phyloP scores from a whole-genome alignment of 1,284 basidiomycete species.

The Pyrrhoderma noxium region DNA sequence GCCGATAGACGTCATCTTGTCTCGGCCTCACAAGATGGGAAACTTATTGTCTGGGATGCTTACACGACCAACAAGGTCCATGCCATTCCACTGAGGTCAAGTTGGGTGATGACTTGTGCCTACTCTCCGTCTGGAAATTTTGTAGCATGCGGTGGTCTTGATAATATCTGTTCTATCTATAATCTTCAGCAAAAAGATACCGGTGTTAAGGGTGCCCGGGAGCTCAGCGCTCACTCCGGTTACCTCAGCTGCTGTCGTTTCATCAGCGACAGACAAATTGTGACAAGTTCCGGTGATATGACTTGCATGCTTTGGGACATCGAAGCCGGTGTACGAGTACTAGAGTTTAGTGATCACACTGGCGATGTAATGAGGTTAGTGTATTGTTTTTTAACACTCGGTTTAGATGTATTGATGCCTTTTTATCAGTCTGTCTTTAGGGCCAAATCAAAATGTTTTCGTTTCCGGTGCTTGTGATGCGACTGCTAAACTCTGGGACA shows the following conservation, averaged over 20 bases:
- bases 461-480: constrained; percentile 99
- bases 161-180: constrained; percentile 99
- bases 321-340: constrained; percentile 89
- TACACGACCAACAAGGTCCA: constrained; percentile 99
- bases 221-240: constrained; percentile 94
- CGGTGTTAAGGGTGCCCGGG: constrained; percentile 75
- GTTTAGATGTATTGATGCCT: neutral
- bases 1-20: constrained; percentile 95
- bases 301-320: constrained; percentile 99
- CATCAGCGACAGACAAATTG: constrained; percentile 96
- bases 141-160: constrained; percentile 97
- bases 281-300: constrained; percentile 98
- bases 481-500: constrained; percentile 98
- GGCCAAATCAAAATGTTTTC: constrained; percentile 91
- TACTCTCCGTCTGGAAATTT: constrained; percentile 96
- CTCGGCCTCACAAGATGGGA: constrained; percentile 98
- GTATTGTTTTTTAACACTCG: constrained; percentile 11
- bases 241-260: constrained; percentile 98
- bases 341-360: constrained; percentile 98
- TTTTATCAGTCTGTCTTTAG: constrained; percentile 76
- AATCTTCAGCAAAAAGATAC: constrained; percentile 74
- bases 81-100: constrained; percentile 93
- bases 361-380: constrained; percentile 97
- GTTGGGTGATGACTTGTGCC: constrained; percentile 99
- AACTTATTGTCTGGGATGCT: constrained; percentile 99